phyloP scores from a whole-genome alignment of 306 rosid genomes.

The Trifolium repens region DNA sequence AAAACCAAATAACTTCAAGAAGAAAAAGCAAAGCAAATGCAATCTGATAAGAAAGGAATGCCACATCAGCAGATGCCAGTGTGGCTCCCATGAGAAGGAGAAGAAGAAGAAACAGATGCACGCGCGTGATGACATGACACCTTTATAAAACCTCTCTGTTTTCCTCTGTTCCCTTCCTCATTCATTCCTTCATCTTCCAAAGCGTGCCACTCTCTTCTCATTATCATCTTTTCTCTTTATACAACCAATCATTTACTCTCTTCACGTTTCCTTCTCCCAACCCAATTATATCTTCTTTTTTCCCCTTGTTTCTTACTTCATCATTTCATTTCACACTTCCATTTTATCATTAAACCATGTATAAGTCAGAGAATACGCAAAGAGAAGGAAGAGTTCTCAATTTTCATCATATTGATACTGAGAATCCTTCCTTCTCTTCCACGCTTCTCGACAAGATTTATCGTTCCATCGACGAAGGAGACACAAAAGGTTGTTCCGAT shows the following conservation, averaged over 20 bases:
- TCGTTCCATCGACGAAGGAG: conserved; percentile 78
- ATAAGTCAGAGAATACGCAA: conserved; percentile 37
- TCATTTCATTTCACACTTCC: conserved; percentile 33
- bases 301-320: neutral
- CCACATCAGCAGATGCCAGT: conserved; percentile 54
- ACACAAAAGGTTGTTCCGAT: conserved; percentile 39
- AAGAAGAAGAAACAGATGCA: no score
- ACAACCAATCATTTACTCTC: neutral
- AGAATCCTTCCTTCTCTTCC: conserved; percentile 82
- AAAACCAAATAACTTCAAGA: no score
- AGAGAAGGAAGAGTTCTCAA: conserved; percentile 30
- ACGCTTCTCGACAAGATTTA: conserved; percentile 77
- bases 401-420: conserved; percentile 2
- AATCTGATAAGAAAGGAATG: conserved; percentile 1
- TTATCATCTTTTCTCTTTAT: neutral
- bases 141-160: conserved; percentile 49
- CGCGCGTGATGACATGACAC: neutral
- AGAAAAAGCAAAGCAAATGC: no score
- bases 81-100: conserved; percentile 15
- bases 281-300: neutral
- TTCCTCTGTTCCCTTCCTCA: conserved; percentile 48
- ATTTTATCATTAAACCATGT: conserved; percentile 48
- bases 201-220: neutral
- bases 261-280: conserved; percentile 42
- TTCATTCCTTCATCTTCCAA: neutral